Percentiles rank a stretch among this genome's conserved stretches.
phyloP scores from a whole-genome alignment of 371 early-diverging fungal genomes.

The Catenaria anguillulae region DNA sequence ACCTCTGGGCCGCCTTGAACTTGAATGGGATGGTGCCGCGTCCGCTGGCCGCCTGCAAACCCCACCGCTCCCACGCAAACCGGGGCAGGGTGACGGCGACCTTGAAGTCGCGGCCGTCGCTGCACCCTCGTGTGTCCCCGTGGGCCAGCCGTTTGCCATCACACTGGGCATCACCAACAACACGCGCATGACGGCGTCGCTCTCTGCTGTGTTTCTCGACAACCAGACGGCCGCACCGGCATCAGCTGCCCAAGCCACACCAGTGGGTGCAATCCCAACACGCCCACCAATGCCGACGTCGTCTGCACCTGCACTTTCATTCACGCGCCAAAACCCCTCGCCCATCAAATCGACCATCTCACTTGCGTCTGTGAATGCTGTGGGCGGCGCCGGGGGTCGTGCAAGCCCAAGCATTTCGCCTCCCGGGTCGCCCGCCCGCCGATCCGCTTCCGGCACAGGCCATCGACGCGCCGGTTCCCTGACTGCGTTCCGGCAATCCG shows the following conservation, averaged over 20 bases:
- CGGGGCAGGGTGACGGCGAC: background rate
- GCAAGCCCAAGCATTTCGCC: no score
- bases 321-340: background rate
- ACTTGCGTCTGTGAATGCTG: background rate
- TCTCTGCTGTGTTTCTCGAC: background rate
- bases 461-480: no score
- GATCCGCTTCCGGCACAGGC: no score
- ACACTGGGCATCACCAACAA: background rate
- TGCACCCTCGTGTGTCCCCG: background rate
- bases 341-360: background rate
- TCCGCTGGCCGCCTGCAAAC: conserved; percentile 26
- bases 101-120: background rate
- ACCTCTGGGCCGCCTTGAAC: conserved; percentile 31
- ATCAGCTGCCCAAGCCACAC: background rate
- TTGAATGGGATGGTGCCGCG: conserved; percentile 23
- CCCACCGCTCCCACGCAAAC: conserved; percentile 28
- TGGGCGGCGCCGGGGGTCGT: background rate
- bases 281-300: background rate
- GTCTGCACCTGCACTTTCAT: no score
- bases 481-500: no score
- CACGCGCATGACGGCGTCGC: background rate
- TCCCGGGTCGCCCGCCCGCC: no score
- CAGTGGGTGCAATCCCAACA: no score
- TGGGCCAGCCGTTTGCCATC: background rate
- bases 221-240: background rate